These are phyloP conservation scores for Astragalus glycyphyllos DNA, from an alignment of 306 rosid species.

Conservation along the genomic window DNA sequence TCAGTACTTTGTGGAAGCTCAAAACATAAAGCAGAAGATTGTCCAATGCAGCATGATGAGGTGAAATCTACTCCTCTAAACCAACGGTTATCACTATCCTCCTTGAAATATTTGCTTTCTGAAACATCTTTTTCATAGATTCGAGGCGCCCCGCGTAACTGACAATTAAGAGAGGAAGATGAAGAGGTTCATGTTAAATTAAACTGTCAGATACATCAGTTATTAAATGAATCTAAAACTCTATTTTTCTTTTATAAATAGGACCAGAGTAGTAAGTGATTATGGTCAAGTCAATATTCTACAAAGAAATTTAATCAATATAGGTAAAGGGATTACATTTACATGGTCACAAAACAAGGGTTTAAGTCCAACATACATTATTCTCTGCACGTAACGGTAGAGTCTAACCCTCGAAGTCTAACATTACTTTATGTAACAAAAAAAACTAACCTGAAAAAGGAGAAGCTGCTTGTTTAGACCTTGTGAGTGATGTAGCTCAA, in stretches of 20 bases:
- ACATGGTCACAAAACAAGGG: too few species aligned
- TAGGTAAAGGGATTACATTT: too few species aligned
- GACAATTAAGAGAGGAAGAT: conserved; percentile 26
- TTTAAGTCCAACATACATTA: too few species aligned
- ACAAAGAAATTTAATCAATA: too few species aligned
- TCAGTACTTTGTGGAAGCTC: conserved; percentile 55
- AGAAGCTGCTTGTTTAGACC: conserved; percentile 43
- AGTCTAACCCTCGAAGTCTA: not conserved
- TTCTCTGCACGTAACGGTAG: too few species aligned
- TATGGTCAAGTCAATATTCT: too few species aligned
- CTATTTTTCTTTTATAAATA: too few species aligned
- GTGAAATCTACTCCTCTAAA: conserved; percentile 72
- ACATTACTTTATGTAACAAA: not conserved
- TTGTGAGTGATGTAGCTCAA: conserved; percentile 46
- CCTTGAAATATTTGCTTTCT: conserved; percentile 44
- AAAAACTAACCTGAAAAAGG: conserved; percentile 58
- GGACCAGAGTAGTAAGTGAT: too few species aligned
- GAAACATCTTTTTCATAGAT: conserved; percentile 59
- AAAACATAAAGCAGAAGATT: conserved; percentile 67
- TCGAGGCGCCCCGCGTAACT: conserved; percentile 71
- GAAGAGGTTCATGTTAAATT: not conserved
- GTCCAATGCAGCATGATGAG: conserved; percentile 59
- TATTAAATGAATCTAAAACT: too few species aligned
- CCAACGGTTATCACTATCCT: conserved; percentile 64
- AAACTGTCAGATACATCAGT: too few species aligned